Conservation (phyloP, 352 stramenopile species). For the Globisporangium heterothallicum region DNA sequence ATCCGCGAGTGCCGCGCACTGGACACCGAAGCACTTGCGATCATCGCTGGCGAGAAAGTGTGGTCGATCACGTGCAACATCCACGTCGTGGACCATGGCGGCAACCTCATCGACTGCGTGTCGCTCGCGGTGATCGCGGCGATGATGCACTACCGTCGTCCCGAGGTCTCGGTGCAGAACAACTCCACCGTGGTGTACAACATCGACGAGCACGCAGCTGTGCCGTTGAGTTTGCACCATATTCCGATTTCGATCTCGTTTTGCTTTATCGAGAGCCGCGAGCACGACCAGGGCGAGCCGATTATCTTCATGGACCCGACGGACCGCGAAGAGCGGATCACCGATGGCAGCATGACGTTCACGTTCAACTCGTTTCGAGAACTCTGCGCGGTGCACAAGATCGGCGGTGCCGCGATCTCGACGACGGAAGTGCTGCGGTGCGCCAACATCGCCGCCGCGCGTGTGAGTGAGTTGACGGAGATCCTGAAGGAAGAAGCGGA, state of each 20-base stretch:
- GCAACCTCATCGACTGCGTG: slow-evolving; percentile 90
- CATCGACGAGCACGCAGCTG: slow-evolving; percentile 85
- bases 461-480: slow-evolving; percentile 70
- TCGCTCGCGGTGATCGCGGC: slow-evolving; percentile 91
- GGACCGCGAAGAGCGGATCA: slow-evolving; percentile 85
- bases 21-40: slow-evolving; percentile 92
- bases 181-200: slow-evolving; percentile 68
- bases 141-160: slow-evolving; percentile 91
- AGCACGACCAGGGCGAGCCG: slow-evolving; percentile 30
- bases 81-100: slow-evolving; percentile 89
- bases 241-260: slow-evolving; percentile 95
- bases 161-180: slow-evolving; percentile 75
- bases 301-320: slow-evolving; percentile 88
- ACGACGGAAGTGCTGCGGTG: slow-evolving; percentile 65
- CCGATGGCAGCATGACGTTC: slow-evolving; percentile 84
- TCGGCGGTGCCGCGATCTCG: slow-evolving; percentile 72
- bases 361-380: slow-evolving; percentile 91
- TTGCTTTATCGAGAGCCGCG: slow-evolving; percentile 53
- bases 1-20: slow-evolving; percentile 89
- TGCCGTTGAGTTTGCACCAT: slow-evolving; percentile 93
- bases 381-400: slow-evolving; percentile 88
- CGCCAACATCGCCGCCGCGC: slow-evolving; percentile 70
- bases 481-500: slow-evolving; percentile 74
- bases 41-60: slow-evolving; percentile 90
- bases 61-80: slow-evolving; percentile 92